Base-by-base conservation (phyloP, 345 rosid genomes). In the Populus simonii region DNA sequence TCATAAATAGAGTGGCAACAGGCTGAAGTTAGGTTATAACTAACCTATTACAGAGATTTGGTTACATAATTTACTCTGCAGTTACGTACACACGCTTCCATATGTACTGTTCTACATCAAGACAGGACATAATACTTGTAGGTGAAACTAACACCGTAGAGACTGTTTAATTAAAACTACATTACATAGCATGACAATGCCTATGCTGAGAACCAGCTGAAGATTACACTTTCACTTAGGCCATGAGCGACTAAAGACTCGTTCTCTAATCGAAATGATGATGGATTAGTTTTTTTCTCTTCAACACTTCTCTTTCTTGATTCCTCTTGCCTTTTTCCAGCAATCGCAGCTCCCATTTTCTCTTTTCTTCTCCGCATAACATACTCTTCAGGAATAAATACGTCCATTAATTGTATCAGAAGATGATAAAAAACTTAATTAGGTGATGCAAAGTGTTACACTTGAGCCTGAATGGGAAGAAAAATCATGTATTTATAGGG, bases 311-410 rank as follows among this genome's bases (percentile, higher is more conserved):
- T 55, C 39, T 43, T 65, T n/a, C 49, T 70, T 8, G 85, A 62
- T 57, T 80, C 77, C 35, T 77, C 78, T 1, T 66, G 41, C 75
- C 22, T 66, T 53, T 80, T 78, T 5, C 83, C 78, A 29, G 86
- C 73, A 49, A 41, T 3, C 53, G 80, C 79, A 23, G 89, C 88
- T 7, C 84, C 84, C 80, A 47, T 81, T 72, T 83, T 90, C 82
- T 90, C 97, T 25, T 63, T 81, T 82, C 94, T 82, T 74, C 93
- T 84, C 77, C 79, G 79, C 27, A 68, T 68, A 66, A 87, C 84
- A 78, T 91, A 93, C 83, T 93, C 97, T 73, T 91, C 92, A 15
- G 92, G 88, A 81, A 93, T 89, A 79, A 75, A 91, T 22, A 91
- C 90, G 76, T 91, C 92, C 91, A 91, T 86, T 47, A 6, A n/a